Evolutionary conservation across 1,284 basidiomycete species (phyloP).

Genomic region (Afroboletus lepidellus): DNA sequence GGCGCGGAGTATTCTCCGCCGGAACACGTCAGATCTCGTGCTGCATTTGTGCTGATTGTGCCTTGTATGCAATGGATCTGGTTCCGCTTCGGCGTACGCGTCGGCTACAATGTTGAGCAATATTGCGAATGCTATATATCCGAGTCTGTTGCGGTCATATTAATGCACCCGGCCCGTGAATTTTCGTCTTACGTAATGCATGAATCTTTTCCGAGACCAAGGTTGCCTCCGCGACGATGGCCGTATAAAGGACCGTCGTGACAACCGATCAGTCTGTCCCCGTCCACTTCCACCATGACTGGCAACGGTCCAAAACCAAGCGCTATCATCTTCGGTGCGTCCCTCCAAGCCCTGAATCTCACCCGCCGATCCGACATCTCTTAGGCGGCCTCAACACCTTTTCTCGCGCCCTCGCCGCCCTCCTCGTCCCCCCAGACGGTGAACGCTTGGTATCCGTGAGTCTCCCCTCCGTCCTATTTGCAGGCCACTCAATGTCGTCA

Average conservation of each 20-base stretch:
- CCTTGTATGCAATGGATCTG: conserved; percentile 2
- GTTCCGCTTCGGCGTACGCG: background rate
- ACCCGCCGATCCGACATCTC: conserved; percentile 6
- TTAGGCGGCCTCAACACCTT: conserved; percentile 76
- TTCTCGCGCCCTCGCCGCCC: conserved; percentile 62
- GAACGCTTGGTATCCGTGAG: conserved; percentile 72
- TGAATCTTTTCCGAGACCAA: background rate
- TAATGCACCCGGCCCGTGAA: background rate
- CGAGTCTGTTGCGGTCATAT: background rate
- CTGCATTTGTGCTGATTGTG: conserved; percentile 13
- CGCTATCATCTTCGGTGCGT: conserved; percentile 80
- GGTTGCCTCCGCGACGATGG: conserved; percentile 34
- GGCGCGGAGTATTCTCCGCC: background rate
- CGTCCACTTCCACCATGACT: conserved; percentile 22
- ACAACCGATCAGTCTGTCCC: conserved; percentile 25
- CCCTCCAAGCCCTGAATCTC: background rate
- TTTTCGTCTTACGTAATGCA: conserved; percentile 19
- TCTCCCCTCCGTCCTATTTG: conserved; percentile 16
- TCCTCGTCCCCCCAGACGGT: conserved; percentile 61
- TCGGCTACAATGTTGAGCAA: background rate
- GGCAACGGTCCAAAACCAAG: conserved; percentile 49
- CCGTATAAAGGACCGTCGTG: conserved; percentile 25
- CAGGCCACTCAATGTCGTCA: background rate
- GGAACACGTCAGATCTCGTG: conserved; percentile 5
- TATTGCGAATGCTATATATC: background rate